A percentile compares a stretch with the other conserved stretches of the same genome.
Evolutionary conservation across 148 eudicot genomes (phyloP).

Genomic region (Diospyros lotus): DNA sequence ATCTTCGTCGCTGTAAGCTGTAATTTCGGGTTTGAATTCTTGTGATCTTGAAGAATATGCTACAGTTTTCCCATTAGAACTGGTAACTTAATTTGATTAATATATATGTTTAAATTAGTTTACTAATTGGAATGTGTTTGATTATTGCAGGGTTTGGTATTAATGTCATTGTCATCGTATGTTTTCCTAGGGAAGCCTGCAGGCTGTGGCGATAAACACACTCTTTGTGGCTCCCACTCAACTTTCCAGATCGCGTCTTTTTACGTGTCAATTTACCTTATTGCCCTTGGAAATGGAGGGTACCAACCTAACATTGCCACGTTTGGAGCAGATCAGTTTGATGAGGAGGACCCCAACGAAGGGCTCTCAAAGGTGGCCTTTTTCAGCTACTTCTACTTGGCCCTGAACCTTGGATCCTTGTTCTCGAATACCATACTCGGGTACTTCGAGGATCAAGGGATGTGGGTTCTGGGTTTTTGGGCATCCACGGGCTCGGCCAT

Average conservation of each 20-base stretch:
- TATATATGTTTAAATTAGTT: not conserved
- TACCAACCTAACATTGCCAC: slow-evolving; percentile 83
- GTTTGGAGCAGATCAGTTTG: slow-evolving; percentile 76
- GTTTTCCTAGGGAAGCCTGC: slow-evolving; percentile 53
- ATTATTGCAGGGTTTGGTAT: slow-evolving; percentile 51
- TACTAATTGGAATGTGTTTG: not conserved
- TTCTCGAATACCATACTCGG: slow-evolving; percentile 66
- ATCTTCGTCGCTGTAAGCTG: slow-evolving; percentile 56
- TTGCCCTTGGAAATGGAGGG: slow-evolving; percentile 78
- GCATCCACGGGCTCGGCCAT: slow-evolving; percentile 49
- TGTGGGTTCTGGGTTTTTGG: slow-evolving; percentile 67
- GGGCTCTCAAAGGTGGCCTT: slow-evolving; percentile 53
- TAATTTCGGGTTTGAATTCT: not conserved
- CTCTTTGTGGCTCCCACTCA: slow-evolving; percentile 45
- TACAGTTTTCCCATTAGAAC: no score
- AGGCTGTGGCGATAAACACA: slow-evolving; percentile 54
- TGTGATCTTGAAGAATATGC: not conserved
- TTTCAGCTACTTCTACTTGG: slow-evolving; percentile 71
- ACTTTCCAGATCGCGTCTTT: slow-evolving; percentile 29
- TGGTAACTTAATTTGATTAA: no score
- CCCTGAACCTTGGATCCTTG: slow-evolving; percentile 64
- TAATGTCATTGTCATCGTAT: slow-evolving; percentile 51
- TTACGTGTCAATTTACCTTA: slow-evolving; percentile 53
- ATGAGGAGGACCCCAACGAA: slow-evolving; percentile 53
- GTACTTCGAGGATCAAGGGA: slow-evolving; percentile 62